Percentiles rank a stretch among this genome's conserved stretches.
These are phyloP conservation scores for Suillus plorans DNA, from an alignment of 768 basidiomycete species.

Conservation along the genomic window DNA sequence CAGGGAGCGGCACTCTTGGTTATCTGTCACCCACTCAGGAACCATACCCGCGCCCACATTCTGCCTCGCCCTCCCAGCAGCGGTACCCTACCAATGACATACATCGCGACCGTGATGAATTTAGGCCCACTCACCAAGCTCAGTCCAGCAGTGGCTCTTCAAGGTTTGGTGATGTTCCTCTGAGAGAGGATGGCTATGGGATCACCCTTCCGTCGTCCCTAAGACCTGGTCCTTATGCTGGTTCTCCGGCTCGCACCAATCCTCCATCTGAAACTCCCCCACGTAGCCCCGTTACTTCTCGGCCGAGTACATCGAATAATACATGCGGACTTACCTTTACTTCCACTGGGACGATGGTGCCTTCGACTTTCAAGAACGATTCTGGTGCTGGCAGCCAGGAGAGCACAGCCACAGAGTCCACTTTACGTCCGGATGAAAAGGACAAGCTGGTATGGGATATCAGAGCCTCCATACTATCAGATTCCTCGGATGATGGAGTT, in stretches of 20 bases:
- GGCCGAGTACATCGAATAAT: slow-evolving; percentile 35
- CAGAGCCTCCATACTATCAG: slow-evolving; percentile 16
- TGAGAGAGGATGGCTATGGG: slow-evolving; percentile 30
- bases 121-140: slow-evolving; percentile 27
- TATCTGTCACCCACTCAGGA: slow-evolving; percentile 51
- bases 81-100: slow-evolving; percentile 25
- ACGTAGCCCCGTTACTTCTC: slow-evolving; percentile 59
- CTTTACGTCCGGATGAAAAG: slow-evolving; percentile 31
- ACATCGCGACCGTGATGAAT: slow-evolving; percentile 28
- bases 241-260: slow-evolving; percentile 24
- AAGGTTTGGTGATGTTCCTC: slow-evolving; percentile 31
- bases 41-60: slow-evolving; percentile 62
- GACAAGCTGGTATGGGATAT: slow-evolving; percentile 32
- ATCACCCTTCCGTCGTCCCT: slow-evolving; percentile 24
- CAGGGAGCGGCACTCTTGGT: slow-evolving; percentile 18
- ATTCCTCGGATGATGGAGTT: slow-evolving; percentile 20
- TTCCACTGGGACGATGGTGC: slow-evolving; percentile 28
- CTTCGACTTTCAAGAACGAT: slow-evolving; percentile 18
- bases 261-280: slow-evolving; percentile 53
- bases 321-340: slow-evolving; percentile 24
- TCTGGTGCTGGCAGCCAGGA: slow-evolving; percentile 32
- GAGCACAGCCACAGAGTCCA: slow-evolving; percentile 30
- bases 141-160: slow-evolving; percentile 29
- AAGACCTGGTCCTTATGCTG: slow-evolving; percentile 27
- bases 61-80: slow-evolving; percentile 43